Percentiles rank a stretch among this genome's conserved stretches.
Conservation (phyloP, 140 eudicot genomes). For the Oenanthe javanica region DNA sequence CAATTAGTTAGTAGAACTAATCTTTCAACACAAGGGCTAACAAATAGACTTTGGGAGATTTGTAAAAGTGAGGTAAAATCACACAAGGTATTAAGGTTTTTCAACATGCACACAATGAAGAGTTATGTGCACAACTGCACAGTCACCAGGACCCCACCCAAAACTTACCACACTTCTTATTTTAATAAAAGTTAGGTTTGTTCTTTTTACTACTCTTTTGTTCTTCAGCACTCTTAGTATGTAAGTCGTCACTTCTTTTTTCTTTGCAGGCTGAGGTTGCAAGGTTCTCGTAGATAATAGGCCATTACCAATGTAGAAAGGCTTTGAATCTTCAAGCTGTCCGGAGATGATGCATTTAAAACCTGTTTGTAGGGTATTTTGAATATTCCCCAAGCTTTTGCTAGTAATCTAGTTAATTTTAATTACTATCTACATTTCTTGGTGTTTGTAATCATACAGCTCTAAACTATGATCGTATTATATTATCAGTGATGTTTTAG, state of each 20-base stretch:
- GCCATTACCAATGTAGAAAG: not conserved
- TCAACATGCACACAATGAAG: not conserved
- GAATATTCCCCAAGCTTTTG: not conserved
- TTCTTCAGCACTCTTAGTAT: not conserved
- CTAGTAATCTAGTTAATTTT: not conserved
- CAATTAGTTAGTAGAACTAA: not conserved
- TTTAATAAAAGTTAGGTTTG: not conserved
- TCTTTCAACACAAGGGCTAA: not conserved
- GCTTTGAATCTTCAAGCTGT: not conserved
- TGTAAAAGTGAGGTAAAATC: not conserved
- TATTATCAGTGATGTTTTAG: not conserved
- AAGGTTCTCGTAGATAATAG: not conserved
- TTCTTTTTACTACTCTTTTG: not conserved
- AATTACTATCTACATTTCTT: not conserved
- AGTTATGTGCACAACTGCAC: not conserved
- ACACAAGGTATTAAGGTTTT: not conserved
- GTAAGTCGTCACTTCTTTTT: not conserved
- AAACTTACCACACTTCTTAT: not conserved
- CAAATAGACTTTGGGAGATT: not conserved
- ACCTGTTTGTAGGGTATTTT: not conserved
- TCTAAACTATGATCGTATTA: not conserved
- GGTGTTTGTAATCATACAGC: not conserved
- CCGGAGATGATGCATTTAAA: not conserved
- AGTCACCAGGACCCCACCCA: not conserved
- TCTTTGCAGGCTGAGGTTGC: constrained; percentile 9